Conservation (phyloP, 1,284 basidiomycete species). For the Tranzscheliella williamsii region DNA sequence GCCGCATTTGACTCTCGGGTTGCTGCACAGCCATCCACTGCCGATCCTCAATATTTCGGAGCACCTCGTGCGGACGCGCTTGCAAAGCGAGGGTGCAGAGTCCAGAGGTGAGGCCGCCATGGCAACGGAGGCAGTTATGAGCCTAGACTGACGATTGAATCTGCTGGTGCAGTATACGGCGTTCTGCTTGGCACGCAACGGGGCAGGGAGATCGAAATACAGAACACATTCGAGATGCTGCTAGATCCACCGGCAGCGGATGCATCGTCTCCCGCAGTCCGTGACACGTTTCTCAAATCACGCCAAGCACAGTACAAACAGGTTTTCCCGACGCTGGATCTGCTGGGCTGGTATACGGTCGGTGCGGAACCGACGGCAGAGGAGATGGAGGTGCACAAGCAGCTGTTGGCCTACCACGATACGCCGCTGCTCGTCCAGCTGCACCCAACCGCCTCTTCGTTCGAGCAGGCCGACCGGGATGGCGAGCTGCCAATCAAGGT, state of each 20-base stretch:
- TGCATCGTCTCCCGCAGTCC: constrained; percentile 8
- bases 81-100: constrained; percentile 64
- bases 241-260: constrained; percentile 54
- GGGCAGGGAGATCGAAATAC: constrained; percentile 90
- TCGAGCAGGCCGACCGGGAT: constrained; percentile 18
- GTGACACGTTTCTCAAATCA: constrained; percentile 70
- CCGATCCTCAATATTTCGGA: constrained; percentile 96
- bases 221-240: constrained; percentile 91
- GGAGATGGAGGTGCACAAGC: constrained; percentile 82
- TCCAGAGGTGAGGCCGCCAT: constrained; percentile 4
- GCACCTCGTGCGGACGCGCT: constrained; percentile 80
- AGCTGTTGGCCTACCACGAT: constrained; percentile 65
- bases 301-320: constrained; percentile 94
- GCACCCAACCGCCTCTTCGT: constrained; percentile 53
- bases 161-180: constrained; percentile 70
- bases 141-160: neutral
- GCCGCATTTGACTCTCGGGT: too few relatives aligned
- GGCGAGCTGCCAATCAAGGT: constrained; percentile 49
- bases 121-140: neutral
- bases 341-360: constrained; percentile 96
- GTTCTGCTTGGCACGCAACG: constrained; percentile 91
- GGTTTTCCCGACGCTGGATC: constrained; percentile 92
- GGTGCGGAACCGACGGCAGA: constrained; percentile 71
- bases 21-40: constrained; percentile 85
- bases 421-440: constrained; percentile 65